Conservation (phyloP, 75 land plant species). For the Cryptomeria japonica region DNA sequence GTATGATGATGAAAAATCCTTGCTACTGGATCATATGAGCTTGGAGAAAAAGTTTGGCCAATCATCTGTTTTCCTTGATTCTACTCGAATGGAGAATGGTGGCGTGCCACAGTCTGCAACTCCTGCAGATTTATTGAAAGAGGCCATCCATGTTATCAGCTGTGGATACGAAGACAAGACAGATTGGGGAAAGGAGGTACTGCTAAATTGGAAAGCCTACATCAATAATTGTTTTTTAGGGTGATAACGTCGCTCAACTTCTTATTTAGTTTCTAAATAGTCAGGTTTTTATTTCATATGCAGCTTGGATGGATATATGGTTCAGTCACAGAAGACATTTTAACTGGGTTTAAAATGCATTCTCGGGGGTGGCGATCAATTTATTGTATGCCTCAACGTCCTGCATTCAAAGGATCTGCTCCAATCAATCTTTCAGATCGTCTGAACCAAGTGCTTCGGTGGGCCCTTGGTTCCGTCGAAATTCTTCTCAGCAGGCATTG, state of each 20-base stretch:
- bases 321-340: constrained; percentile 27
- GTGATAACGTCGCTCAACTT: neutral
- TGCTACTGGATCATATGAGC: constrained; percentile 30
- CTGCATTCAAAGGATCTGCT: constrained; percentile 32
- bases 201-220: neutral
- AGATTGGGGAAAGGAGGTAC: constrained; percentile 37
- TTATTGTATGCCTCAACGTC: constrained; percentile 34
- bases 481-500: constrained; percentile 78
- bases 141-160: constrained; percentile 35
- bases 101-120: constrained; percentile 26
- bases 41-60: constrained; percentile 36
- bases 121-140: constrained; percentile 27
- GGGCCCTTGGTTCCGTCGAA: constrained; percentile 87
- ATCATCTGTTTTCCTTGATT: constrained; percentile 28
- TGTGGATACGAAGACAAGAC: constrained; percentile 40
- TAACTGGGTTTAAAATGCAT: constrained; percentile 33
- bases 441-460: constrained; percentile 73
- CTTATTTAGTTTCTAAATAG: neutral
- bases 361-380: constrained; percentile 40
- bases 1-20: constrained; percentile 32
- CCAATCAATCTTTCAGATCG: constrained; percentile 61
- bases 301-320: constrained; percentile 62
- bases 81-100: constrained; percentile 23
- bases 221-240: neutral
- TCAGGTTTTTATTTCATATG: neutral